Evolutionary conservation across 352 stramenopile species (phyloP).

Genomic region (Globisporangium echinulatum): DNA sequence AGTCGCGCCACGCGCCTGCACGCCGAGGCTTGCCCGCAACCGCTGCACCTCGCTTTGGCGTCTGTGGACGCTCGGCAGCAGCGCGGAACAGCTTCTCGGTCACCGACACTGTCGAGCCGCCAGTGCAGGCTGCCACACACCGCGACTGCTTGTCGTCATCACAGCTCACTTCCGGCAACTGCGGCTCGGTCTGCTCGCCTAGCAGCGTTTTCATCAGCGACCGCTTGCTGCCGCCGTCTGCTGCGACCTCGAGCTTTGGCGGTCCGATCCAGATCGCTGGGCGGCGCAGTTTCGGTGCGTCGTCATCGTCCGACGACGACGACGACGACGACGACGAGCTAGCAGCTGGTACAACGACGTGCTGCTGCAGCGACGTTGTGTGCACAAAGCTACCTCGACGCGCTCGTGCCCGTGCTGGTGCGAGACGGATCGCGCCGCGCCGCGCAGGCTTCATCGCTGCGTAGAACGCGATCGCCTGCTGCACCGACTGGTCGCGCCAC

Average conservation of each 20-base stretch:
- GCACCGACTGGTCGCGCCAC: slow-evolving; percentile 35
- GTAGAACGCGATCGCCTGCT: slow-evolving; percentile 56
- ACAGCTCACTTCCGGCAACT: background rate
- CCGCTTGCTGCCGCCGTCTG: background rate
- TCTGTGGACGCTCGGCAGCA: slow-evolving; percentile 1
- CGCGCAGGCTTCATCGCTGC: slow-evolving; percentile 19
- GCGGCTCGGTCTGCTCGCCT: slow-evolving; percentile 2
- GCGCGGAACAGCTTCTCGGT: slow-evolving; percentile 12
- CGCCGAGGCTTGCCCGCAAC: background rate
- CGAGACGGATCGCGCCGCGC: slow-evolving; percentile 25
- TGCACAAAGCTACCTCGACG: slow-evolving; percentile 2
- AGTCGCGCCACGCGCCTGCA: slow-evolving; percentile 12
- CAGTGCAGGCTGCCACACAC: too few species aligned
- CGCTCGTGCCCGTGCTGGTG: background rate
- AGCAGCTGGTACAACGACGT: background rate
- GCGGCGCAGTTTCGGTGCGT: slow-evolving; percentile 6
- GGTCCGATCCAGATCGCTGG: slow-evolving; percentile 13
- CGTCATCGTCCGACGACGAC: too few species aligned
- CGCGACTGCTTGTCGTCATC: background rate
- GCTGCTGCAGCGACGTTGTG: background rate
- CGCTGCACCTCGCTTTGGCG: background rate
- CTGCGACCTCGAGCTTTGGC: slow-evolving; percentile 2
- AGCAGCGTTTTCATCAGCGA: slow-evolving; percentile 8
- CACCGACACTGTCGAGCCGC: background rate
- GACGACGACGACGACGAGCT: background rate